Evolutionary conservation across 1,139 yeast genomes (phyloP).

Genomic region (Pichia terricola): DNA sequence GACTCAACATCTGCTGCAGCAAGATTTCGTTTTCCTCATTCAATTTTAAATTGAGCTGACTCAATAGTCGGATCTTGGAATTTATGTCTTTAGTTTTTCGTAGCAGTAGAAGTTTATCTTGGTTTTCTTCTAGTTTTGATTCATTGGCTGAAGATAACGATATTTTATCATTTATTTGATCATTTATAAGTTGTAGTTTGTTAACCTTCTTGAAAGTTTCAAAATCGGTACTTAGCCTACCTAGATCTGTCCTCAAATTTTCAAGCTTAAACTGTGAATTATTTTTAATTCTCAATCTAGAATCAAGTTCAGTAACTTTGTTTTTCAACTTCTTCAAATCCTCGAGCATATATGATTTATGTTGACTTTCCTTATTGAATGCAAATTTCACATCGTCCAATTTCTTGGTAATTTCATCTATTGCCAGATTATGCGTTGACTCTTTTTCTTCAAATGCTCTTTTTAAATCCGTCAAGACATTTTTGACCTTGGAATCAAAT

Average conservation of each 20-base stretch:
- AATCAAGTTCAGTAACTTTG: neutral
- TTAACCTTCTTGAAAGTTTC: slow-evolving; percentile 8
- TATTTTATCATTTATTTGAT: neutral
- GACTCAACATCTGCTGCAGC: too few relatives aligned
- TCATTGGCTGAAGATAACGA: slow-evolving; percentile 4
- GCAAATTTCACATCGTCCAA: neutral
- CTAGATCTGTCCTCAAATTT: neutral
- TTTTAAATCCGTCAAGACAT: slow-evolving; percentile 5
- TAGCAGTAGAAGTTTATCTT: slow-evolving; percentile 39
- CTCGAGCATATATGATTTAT: neutral
- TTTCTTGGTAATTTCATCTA: slow-evolving; percentile 8
- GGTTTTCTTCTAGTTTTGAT: slow-evolving; percentile 37
- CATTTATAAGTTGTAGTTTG: slow-evolving; percentile 33
- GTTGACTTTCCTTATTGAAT: neutral
- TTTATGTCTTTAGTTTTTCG: slow-evolving; percentile 52
- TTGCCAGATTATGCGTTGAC: slow-evolving; percentile 9
- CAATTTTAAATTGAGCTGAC: neutral
- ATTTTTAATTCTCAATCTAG: neutral
- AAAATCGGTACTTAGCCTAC: neutral
- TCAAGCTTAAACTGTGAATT: neutral
- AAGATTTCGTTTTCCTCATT: too few relatives aligned
- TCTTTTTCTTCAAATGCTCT: slow-evolving; percentile 8
- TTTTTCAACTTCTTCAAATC: neutral
- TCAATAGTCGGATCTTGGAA: slow-evolving; percentile 34
- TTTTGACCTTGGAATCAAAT: slow-evolving; percentile 16